Evolutionary conservation across 768 basidiomycete species (phyloP), one percentile per base, ranked within the genome.

Genomic region (Wakefieldia striispora): DNA sequence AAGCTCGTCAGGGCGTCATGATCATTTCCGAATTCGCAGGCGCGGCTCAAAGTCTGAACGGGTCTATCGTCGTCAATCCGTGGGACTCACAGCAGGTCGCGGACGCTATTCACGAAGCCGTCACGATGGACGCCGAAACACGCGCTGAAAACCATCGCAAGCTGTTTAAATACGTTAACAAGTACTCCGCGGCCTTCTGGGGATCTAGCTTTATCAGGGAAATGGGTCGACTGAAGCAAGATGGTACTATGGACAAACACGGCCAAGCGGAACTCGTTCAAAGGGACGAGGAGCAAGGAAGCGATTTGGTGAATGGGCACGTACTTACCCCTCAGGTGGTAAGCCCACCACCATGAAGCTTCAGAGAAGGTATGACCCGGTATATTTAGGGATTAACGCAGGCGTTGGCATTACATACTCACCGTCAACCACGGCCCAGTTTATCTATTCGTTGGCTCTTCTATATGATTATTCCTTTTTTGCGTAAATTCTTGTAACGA

Each of bases 31-130:
- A 99, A 68, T 98, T 99, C 58, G 95, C 97, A 4, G 97, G 97
- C 24, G 97, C 97, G 10, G 95, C 93, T 14, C 95, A 97, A 71
- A 89, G 85, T 56, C 72, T 99, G 54, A 97, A 98, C 66, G 97
- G 97, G 19, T 90, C 88, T 29, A 79, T 99, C 58, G 93, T 99
- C 64, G 93, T 98, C 62, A 99, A 99, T 74, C 97, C 97, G 19
- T 95, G 97, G 95, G 97, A 98, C 68, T 89, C 89, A n/a, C 95
- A 97, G 68, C 87, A 94, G 62, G 93, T 97, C 43, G 97, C 97
- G 1, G 86, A 97, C 63, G 93, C 94, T n/a, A 97, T 99, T 50
- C 86, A 93, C 70, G 86, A 91, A 67, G 93, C 97, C 0, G 86
- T 98, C 50, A 92, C 88, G 14, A 94, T 95, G 90, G 81, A 85